Conservation (phyloP, 176 grass and related monocot genomes). For the Raddia guianensis region DNA sequence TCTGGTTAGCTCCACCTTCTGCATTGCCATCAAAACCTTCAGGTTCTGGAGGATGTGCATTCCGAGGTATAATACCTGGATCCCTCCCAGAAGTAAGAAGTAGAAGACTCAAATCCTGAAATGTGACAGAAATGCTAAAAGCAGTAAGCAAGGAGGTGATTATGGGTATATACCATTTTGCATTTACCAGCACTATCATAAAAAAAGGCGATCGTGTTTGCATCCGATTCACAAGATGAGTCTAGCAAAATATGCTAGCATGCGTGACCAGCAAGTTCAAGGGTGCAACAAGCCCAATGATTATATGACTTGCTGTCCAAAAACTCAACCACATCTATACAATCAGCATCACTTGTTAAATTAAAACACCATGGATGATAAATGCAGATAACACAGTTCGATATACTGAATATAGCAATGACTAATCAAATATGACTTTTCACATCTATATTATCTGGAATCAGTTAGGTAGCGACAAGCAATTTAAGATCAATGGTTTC, state of each 20-base stretch:
- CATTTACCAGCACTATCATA: constrained; percentile 20
- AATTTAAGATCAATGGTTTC: background rate
- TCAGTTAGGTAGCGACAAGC: background rate
- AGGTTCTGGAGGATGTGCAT: constrained; percentile 84
- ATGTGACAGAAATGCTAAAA: constrained; percentile 25
- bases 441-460: background rate
- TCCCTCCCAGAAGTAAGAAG: constrained; percentile 90
- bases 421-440: constrained; percentile 15
- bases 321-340: background rate
- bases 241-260: constrained; percentile 7
- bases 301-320: background rate
- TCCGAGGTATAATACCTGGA: constrained; percentile 94
- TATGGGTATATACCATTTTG: background rate
- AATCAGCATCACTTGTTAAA: background rate
- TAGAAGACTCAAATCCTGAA: constrained; percentile 90
- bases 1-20: constrained; percentile 64
- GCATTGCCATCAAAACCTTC: constrained; percentile 70
- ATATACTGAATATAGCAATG: background rate
- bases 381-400: background rate
- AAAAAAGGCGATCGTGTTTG: background rate
- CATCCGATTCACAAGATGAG: constrained; percentile 9
- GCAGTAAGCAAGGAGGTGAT: background rate
- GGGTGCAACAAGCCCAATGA: background rate
- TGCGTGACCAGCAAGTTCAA: constrained; percentile 9
- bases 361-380: background rate